A percentile compares a stretch with the other conserved stretches of the same genome.
Evolutionary conservation across 2,329 filamentous ascomycete species (phyloP).

Genomic region (Cercospora berteroae): DNA sequence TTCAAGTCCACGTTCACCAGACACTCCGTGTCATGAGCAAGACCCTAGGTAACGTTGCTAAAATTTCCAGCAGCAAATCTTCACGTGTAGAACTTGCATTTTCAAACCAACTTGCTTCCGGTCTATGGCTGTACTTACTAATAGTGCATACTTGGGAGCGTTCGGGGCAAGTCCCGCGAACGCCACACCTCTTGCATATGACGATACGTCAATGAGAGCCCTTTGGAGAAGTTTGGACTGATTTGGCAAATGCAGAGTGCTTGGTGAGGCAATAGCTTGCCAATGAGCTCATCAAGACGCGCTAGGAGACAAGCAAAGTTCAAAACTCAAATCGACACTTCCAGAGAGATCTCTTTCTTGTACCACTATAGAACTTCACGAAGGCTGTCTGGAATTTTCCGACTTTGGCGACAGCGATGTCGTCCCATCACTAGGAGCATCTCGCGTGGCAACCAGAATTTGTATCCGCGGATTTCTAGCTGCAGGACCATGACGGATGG

Average conservation of each 20-base stretch:
- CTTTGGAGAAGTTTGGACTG: neutral
- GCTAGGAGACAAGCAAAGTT: neutral
- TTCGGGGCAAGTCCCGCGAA: neutral
- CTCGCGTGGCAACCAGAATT: neutral
- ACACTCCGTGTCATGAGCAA: neutral
- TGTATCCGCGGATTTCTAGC: neutral
- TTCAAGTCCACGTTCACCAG: neutral
- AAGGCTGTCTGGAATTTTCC: neutral
- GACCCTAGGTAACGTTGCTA: neutral
- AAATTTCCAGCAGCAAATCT: neutral
- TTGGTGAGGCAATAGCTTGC: neutral
- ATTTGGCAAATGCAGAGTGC: neutral
- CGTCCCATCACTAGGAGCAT: neutral
- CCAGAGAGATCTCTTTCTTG: neutral
- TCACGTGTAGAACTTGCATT: neutral
- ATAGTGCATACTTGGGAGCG: neutral
- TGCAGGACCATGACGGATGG: neutral
- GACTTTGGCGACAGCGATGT: neutral
- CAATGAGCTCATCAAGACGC: neutral
- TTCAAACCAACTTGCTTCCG: neutral
- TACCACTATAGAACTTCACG: neutral
- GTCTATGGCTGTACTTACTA: neutral
- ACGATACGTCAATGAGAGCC: neutral
- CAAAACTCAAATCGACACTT: neutral
- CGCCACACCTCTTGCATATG: neutral